phyloP scores from a whole-genome alignment of 2,329 filamentous ascomycete genomes.

The Triangularia verruculosa region DNA sequence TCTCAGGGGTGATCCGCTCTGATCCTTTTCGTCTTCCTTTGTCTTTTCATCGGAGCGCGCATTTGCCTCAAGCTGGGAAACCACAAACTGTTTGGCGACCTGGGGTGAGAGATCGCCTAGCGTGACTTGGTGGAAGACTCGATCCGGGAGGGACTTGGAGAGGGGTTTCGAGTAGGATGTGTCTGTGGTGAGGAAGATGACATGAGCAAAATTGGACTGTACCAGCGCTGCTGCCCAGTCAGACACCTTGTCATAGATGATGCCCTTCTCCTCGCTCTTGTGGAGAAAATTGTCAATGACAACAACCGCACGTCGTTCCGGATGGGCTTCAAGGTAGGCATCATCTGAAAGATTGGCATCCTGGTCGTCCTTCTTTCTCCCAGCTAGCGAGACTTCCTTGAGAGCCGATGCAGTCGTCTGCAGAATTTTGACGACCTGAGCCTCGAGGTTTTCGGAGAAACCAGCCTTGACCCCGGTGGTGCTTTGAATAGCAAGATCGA shows the following conservation, averaged over 20 bases:
- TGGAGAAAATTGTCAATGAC: slow-evolving; percentile 91
- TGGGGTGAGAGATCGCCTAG: slow-evolving; percentile 83
- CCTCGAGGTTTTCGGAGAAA: slow-evolving; percentile 88
- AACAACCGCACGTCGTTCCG: slow-evolving; percentile 76
- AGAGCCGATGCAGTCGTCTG: slow-evolving; percentile 78
- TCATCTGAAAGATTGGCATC: slow-evolving; percentile 74
- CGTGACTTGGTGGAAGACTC: slow-evolving; percentile 82
- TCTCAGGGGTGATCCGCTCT: slow-evolving; percentile 11
- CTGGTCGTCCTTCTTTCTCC: slow-evolving; percentile 67
- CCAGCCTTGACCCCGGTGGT: slow-evolving; percentile 92
- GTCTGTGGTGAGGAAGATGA: slow-evolving; percentile 90
- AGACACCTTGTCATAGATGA: slow-evolving; percentile 76
- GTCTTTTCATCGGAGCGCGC: slow-evolving; percentile 24
- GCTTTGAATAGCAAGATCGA: slow-evolving; percentile 89
- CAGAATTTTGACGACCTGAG: slow-evolving; percentile 84
- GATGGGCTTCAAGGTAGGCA: slow-evolving; percentile 85
- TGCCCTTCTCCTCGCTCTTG: slow-evolving; percentile 63
- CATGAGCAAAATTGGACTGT: slow-evolving; percentile 84
- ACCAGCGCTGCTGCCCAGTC: slow-evolving; percentile 89
- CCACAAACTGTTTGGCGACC: slow-evolving; percentile 85
- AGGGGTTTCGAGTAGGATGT: slow-evolving; percentile 84
- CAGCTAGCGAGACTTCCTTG: slow-evolving; percentile 70
- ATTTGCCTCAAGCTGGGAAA: slow-evolving; percentile 67
- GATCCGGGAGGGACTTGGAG: slow-evolving; percentile 81
- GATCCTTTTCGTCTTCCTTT: slow-evolving; percentile 21